These are phyloP conservation scores for Gremmenia infestans DNA, from an alignment of 2,329 filamentous ascomycete genomes.

Conservation along the genomic window DNA sequence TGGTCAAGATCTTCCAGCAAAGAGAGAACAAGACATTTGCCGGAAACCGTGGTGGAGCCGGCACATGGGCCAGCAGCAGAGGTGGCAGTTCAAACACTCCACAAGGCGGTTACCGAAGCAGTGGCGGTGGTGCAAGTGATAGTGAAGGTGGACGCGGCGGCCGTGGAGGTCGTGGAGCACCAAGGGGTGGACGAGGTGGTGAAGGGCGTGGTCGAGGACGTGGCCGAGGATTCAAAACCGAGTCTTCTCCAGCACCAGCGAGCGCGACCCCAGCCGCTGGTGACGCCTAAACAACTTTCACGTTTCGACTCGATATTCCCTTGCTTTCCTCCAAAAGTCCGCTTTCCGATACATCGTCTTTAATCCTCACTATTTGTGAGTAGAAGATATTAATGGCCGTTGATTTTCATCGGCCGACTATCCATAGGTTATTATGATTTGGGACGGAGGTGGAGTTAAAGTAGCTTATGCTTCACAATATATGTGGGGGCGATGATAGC, in stretches of 20 bases:
- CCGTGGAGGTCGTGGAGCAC: conserved; percentile 52
- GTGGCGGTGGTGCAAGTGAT: conserved; percentile 67
- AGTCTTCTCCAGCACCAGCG: conserved; percentile 46
- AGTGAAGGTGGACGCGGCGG: conserved; percentile 55
- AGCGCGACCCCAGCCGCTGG: conserved; percentile 44
- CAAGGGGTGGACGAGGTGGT: conserved; percentile 49
- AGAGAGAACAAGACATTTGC: conserved; percentile 50
- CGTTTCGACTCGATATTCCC: conserved; percentile 19
- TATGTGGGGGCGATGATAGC: conserved; percentile 30
- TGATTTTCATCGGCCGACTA: conserved; percentile 23
- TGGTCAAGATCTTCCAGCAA: conserved; percentile 78
- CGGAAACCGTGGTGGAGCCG: conserved; percentile 58
- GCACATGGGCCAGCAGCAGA: conserved; percentile 63
- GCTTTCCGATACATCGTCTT: conserved; percentile 29
- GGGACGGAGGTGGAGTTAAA: conserved; percentile 30
- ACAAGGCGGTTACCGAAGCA: conserved; percentile 78
- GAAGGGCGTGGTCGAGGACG: conserved; percentile 53
- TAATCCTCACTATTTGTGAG: conserved; percentile 28
- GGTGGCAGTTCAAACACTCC: conserved; percentile 49
- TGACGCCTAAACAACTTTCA: conserved; percentile 24
- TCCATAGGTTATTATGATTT: conserved; percentile 26
- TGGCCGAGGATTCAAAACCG: conserved; percentile 53
- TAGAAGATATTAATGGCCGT: conserved; percentile 25
- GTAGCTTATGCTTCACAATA: conserved; percentile 30
- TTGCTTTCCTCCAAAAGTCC: conserved; percentile 29